Conservation (phyloP, 2,329 filamentous ascomycete species). For the Clonostachys rosea region DNA sequence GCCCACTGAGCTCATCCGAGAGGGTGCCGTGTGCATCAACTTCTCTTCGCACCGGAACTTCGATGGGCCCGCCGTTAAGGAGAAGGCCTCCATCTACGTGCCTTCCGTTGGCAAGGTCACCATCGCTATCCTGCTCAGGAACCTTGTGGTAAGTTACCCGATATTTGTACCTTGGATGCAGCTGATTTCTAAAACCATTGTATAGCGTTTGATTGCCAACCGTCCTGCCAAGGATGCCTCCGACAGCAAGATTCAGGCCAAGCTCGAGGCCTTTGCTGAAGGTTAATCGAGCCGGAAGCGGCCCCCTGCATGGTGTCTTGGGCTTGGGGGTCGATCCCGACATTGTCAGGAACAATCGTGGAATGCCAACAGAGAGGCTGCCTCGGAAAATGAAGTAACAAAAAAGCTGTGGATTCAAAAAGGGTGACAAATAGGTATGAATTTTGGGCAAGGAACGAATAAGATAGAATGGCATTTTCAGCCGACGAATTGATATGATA, state of each 20-base stretch:
- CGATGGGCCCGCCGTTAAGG: constrained; percentile 76
- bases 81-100: constrained; percentile 95
- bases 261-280: constrained; percentile 34
- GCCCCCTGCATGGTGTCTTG: no score
- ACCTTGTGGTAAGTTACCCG: constrained; percentile 68
- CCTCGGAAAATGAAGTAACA: no score
- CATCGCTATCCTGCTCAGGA: constrained; percentile 84
- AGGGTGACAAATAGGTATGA: no score
- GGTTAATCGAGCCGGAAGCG: constrained; percentile 13
- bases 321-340: no score
- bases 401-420: no score
- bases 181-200: background rate
- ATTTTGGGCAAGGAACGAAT: no score
- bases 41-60: constrained; percentile 97
- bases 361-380: no score
- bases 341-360: no score
- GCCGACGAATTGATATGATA: no score
- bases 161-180: background rate
- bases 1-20: constrained; percentile 73
- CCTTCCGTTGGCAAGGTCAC: constrained; percentile 97
- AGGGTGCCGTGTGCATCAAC: constrained; percentile 97
- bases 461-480: no score
- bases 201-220: constrained; percentile 48
- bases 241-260: constrained; percentile 21
- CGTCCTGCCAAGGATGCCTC: constrained; percentile 29